Evolutionary conservation across 345 rosid genomes (phyloP), one percentile per base, ranked within the genome.

Genomic region (Melaleuca quinquenervia): DNA sequence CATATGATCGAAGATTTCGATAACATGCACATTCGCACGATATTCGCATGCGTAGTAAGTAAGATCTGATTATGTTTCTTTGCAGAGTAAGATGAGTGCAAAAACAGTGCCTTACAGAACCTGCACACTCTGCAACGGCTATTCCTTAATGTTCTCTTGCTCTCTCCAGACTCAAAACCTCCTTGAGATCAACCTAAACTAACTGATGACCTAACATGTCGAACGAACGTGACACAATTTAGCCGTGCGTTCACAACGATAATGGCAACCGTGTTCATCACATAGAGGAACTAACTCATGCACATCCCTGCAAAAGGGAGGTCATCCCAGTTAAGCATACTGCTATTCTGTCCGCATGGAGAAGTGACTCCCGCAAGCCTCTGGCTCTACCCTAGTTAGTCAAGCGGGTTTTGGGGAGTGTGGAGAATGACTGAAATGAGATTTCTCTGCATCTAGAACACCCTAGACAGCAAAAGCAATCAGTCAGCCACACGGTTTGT

Each of bases 381-480:
- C 76, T 64, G 76, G 45, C 76, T 64, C 48, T 32, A 36, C 24
- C 48, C 5, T 22, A 22, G 58, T 32, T 20, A 18, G 48, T 70
- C 48, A 64, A 29, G 78, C 8, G 13, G 44, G 3, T 70, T 62
- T 70, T 18, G 78, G 78, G 48, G 45, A 70, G 24, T 16, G 78
- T 70, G 78, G 12, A 55, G 82, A 55, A 62, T 89, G 91, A 84
- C 82, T 74, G 27, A 94, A 94, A 90, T 93, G 94, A 15, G 88
- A 84, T 36, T 86, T 88, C 70, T 95, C 96, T 3, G 94, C 90
- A 11, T 95, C 94, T 93, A 96, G 52, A 84, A 95, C 95, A 52
- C 94, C 96, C 97, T 50, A 62, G 82, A 85, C 41, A 85, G 90
- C 52, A 83, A 87, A 84, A 26, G 64, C 22, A 36, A 76, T 36